Evolutionary conservation across 257 asterid species (phyloP).

Genomic region (Avicennia marina): DNA sequence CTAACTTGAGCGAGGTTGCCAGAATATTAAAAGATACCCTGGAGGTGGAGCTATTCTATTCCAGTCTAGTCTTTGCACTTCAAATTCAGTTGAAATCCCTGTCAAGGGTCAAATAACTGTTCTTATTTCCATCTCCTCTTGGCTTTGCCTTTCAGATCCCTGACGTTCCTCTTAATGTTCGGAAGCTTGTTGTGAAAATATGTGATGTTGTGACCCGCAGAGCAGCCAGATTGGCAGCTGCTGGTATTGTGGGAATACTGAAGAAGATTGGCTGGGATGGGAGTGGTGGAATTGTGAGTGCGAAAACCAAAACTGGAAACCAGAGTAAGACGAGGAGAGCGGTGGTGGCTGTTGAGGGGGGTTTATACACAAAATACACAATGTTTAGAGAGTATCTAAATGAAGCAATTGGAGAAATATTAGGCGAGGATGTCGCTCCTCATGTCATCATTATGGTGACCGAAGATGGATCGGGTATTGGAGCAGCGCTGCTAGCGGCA

Average conservation of each 20-base stretch:
- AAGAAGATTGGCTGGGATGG: constrained; percentile 91
- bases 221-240: constrained; percentile 89
- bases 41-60: constrained; percentile 38
- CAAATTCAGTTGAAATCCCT: not conserved
- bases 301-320: constrained; percentile 34
- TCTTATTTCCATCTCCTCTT: not conserved
- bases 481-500: constrained; percentile 89
- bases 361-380: constrained; percentile 56
- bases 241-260: constrained; percentile 85
- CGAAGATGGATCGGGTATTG: constrained; percentile 81
- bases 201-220: constrained; percentile 78
- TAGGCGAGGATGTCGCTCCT: constrained; percentile 67
- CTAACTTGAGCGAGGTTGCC: constrained; percentile 66
- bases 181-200: constrained; percentile 69
- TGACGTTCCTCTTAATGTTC: constrained; percentile 52
- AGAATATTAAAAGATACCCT: constrained; percentile 50
- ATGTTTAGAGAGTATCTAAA: constrained; percentile 67
- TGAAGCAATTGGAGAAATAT: constrained; percentile 62
- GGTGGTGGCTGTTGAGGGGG: constrained; percentile 81
- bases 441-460: constrained; percentile 49
- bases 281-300: constrained; percentile 39
- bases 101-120: too few species aligned
- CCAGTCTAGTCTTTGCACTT: not conserved
- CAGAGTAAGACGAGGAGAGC: constrained; percentile 49
- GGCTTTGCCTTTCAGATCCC: constrained; percentile 7